Evolutionary conservation across 768 basidiomycete species (phyloP).

Genomic region (Amanita molliuscula): DNA sequence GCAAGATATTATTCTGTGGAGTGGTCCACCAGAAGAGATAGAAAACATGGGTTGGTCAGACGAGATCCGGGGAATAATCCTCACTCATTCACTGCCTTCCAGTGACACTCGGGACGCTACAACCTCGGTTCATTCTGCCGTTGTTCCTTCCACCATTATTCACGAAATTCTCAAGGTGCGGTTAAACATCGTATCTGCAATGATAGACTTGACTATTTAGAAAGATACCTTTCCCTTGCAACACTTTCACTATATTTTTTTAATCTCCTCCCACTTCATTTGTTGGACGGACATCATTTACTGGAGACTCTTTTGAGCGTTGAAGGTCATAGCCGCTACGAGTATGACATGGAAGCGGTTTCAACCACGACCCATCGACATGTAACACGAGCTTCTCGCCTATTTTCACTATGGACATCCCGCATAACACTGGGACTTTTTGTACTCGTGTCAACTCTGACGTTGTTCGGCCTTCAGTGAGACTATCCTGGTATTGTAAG

Average conservation of each 20-base stretch:
- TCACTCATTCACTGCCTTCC: background rate
- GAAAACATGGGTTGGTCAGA: conserved; percentile 47
- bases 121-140: conserved; percentile 36
- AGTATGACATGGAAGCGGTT: conserved; percentile 18
- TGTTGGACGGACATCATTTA: conserved; percentile 62
- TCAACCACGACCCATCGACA: background rate
- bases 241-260: conserved; percentile 75
- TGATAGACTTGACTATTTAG: background rate
- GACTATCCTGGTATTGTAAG: background rate
- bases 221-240: conserved; percentile 52
- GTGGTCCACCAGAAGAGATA: conserved; percentile 56
- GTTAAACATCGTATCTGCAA: conserved; percentile 6
- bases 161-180: conserved; percentile 45
- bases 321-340: background rate
- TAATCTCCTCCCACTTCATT: conserved; percentile 68
- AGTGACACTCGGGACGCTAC: conserved; percentile 45
- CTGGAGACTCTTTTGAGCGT: conserved; percentile 22
- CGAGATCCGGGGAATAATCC: background rate
- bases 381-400: background rate
- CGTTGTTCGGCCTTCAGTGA: background rate
- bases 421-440: background rate
- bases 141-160: conserved; percentile 27
- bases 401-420: conserved; percentile 1
- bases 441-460: background rate
- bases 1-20: conserved; percentile 55